Evolutionary conservation across 2,329 filamentous ascomycete species (phyloP).

Genomic region (Arthrobotrys pseudoclavata): DNA sequence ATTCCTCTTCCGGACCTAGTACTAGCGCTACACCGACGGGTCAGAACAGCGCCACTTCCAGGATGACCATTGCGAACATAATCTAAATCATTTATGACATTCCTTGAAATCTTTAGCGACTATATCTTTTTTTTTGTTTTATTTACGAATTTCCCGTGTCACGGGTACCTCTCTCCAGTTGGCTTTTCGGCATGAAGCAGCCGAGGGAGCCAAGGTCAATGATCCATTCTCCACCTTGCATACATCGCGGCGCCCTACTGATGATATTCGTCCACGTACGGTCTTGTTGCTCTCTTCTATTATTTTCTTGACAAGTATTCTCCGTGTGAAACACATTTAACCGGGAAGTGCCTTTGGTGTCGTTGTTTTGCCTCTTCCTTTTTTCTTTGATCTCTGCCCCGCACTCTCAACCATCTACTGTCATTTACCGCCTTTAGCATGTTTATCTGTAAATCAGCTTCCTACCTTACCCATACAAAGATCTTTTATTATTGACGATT

Average conservation of each 20-base stretch:
- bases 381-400: slow-evolving; percentile 38
- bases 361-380: slow-evolving; percentile 32
- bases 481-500: slow-evolving; percentile 31
- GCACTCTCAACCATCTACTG: slow-evolving; percentile 37
- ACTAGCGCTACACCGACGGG: slow-evolving; percentile 31
- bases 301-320: slow-evolving; percentile 3
- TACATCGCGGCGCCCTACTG: slow-evolving; percentile 50
- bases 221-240: slow-evolving; percentile 55
- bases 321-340: slow-evolving; percentile 59
- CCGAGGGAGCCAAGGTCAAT: slow-evolving; percentile 46
- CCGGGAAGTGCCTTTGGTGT: slow-evolving; percentile 51
- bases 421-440: slow-evolving; percentile 56
- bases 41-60: slow-evolving; percentile 51
- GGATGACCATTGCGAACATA: slow-evolving; percentile 60
- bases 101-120: slow-evolving; percentile 52
- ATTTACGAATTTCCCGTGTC: slow-evolving; percentile 46
- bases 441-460: slow-evolving; percentile 59
- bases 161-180: slow-evolving; percentile 40
- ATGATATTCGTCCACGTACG: slow-evolving; percentile 41
- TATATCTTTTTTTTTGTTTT: slow-evolving; percentile 49
- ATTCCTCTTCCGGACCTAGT: slow-evolving; percentile 39
- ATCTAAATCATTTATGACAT: slow-evolving; percentile 42
- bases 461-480: slow-evolving; percentile 30
- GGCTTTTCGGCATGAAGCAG: slow-evolving; percentile 56
- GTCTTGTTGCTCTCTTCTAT: slow-evolving; percentile 31